phyloP scores from a whole-genome alignment of 345 rosid genomes.

The Ricinus communis region DNA sequence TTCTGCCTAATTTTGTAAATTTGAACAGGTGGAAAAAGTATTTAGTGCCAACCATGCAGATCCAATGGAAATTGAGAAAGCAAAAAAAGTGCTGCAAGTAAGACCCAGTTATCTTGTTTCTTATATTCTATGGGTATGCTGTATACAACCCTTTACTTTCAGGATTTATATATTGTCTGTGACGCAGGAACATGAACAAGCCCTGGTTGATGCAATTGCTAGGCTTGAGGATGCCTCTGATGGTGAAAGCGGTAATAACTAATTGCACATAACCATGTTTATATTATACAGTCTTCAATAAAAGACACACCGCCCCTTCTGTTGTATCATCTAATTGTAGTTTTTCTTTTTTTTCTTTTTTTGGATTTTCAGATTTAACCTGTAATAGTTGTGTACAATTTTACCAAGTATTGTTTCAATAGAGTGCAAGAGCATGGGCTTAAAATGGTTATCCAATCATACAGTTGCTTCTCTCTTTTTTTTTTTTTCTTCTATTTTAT shows the following conservation, averaged over 20 bases:
- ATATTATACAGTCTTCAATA: slow-evolving; percentile 25
- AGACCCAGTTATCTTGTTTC: slow-evolving; percentile 18
- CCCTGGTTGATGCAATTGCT: slow-evolving; percentile 83
- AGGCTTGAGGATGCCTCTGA: slow-evolving; percentile 93
- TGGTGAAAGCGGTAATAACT: slow-evolving; percentile 96
- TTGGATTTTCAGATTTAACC: slow-evolving; percentile 28
- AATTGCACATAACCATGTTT: slow-evolving; percentile 48
- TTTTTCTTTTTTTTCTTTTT: too few species aligned
- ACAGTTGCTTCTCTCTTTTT: not conserved
- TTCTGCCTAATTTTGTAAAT: slow-evolving; percentile 15
- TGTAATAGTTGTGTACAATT: slow-evolving; percentile 28
- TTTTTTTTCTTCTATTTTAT: too few species aligned
- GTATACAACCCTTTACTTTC: not conserved
- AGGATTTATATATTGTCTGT: slow-evolving; percentile 13
- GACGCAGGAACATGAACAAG: slow-evolving; percentile 86
- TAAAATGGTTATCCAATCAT: not conserved
- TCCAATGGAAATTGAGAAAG: slow-evolving; percentile 73
- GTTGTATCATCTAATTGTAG: slow-evolving; percentile 36
- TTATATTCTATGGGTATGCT: not conserved
- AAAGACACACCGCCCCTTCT: slow-evolving; percentile 23
- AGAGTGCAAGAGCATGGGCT: not conserved
- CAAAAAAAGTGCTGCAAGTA: slow-evolving; percentile 83
- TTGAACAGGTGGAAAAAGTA: slow-evolving; percentile 80
- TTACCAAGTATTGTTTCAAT: slow-evolving; percentile 14
- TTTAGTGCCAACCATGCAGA: slow-evolving; percentile 65